These are phyloP conservation scores for Penicillium glabrum DNA, from an alignment of 2,329 filamentous ascomycete genomes.

Conservation along the genomic window DNA sequence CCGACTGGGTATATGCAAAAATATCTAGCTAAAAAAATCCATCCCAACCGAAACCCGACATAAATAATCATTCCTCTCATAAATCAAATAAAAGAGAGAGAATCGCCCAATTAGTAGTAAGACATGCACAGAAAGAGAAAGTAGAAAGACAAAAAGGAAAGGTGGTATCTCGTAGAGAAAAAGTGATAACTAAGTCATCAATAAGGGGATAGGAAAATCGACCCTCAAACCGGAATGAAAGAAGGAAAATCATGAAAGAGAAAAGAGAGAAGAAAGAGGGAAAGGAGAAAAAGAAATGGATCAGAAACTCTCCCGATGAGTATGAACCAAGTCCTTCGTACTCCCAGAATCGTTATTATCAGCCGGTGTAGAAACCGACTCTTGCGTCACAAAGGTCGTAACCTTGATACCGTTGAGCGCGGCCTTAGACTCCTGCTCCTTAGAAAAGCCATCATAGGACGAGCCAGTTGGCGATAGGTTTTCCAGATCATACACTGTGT, in stretches of 20 bases:
- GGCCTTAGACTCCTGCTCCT: slow-evolving; percentile 2
- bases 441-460: not conserved
- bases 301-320: slow-evolving; percentile 12
- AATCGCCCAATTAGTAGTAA: not conserved
- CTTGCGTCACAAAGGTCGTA: slow-evolving; percentile 28
- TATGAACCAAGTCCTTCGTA: slow-evolving; percentile 23
- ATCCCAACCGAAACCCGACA: not conserved
- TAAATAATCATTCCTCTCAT: not conserved
- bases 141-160: not conserved
- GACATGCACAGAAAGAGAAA: not conserved
- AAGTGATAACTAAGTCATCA: not conserved
- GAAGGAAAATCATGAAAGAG: not conserved
- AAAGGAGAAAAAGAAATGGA: not conserved
- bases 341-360: slow-evolving; percentile 22
- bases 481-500: slow-evolving; percentile 15
- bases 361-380: slow-evolving; percentile 11
- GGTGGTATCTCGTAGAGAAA: not conserved
- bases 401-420: slow-evolving; percentile 25
- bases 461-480: slow-evolving; percentile 10
- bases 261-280: not conserved
- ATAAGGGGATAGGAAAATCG: not conserved
- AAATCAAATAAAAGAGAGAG: not conserved
- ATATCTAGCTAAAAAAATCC: not conserved
- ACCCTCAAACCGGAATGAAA: not conserved
- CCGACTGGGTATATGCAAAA: not conserved